Conservation (phyloP, 129 eudicot genomes). For the Saposhnikovia divaricata region DNA sequence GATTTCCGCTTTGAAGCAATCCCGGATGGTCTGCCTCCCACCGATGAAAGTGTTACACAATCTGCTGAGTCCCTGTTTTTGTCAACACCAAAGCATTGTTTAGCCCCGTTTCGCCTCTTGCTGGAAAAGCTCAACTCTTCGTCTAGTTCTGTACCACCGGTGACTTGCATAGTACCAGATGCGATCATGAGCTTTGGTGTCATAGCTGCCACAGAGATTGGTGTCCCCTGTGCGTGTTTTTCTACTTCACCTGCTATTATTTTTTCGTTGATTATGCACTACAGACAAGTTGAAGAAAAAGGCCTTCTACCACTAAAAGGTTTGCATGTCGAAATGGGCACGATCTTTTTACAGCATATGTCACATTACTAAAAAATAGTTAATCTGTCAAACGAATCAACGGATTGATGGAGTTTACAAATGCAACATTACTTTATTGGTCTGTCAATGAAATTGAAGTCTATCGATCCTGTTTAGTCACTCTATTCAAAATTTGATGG, state of each 20-base stretch:
- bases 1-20: not conserved
- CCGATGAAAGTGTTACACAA: slow-evolving; percentile 23
- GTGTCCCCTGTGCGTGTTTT: slow-evolving; percentile 17
- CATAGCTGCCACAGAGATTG: slow-evolving; percentile 21
- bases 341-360: not conserved
- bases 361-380: no score
- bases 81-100: slow-evolving; percentile 15
- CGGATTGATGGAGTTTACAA: no score
- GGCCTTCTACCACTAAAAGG: slow-evolving; percentile 31
- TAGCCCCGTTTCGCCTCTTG: slow-evolving; percentile 21
- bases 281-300: slow-evolving; percentile 12
- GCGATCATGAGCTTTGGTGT: slow-evolving; percentile 31
- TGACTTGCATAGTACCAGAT: slow-evolving; percentile 37
- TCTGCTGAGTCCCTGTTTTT: slow-evolving; percentile 18
- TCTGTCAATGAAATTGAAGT: no score
- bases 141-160: slow-evolving; percentile 10
- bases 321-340: not conserved
- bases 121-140: slow-evolving; percentile 15
- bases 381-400: no score
- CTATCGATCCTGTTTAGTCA: no score
- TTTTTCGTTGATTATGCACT: not conserved
- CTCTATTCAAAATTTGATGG: no score
- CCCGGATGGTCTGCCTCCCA: slow-evolving; percentile 41
- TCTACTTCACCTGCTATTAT: slow-evolving; percentile 17
- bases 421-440: no score